Conservation (phyloP, 768 basidiomycete species). For the Collybiopsis confluens region DNA sequence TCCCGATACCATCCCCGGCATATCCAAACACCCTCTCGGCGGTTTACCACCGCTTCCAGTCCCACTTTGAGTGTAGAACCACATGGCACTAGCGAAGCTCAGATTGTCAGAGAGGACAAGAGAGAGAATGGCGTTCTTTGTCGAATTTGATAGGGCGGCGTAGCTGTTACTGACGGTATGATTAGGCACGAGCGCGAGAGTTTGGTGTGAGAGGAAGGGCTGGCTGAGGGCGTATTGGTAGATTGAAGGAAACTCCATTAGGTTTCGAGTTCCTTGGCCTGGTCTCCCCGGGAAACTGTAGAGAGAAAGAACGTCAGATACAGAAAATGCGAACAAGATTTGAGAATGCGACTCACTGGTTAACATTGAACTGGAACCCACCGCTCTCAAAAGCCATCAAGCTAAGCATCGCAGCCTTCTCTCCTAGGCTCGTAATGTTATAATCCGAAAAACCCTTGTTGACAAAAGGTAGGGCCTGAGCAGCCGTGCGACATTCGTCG, state of each 20-base stretch:
- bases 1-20: slow-evolving; percentile 15
- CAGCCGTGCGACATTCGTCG: slow-evolving; percentile 17
- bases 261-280: slow-evolving; percentile 20
- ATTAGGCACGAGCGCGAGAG: slow-evolving; percentile 13
- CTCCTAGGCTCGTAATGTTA: slow-evolving; percentile 14
- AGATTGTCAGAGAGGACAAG: slow-evolving; percentile 17
- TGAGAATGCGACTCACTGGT: slow-evolving; percentile 14
- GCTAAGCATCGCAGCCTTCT: slow-evolving; percentile 19
- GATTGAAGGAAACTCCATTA: slow-evolving; percentile 20
- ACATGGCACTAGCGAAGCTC: slow-evolving; percentile 21
- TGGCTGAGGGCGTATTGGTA: slow-evolving; percentile 21
- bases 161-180: slow-evolving; percentile 5
- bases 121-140: slow-evolving; percentile 15
- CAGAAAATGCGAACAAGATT: neutral
- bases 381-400: slow-evolving; percentile 19
- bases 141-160: slow-evolving; percentile 8
- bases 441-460: slow-evolving; percentile 17
- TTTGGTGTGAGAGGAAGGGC: slow-evolving; percentile 12
- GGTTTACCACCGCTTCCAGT: neutral
- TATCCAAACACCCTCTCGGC: slow-evolving; percentile 15
- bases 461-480: slow-evolving; percentile 19
- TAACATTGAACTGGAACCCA: slow-evolving; percentile 18
- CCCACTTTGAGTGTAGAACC: slow-evolving; percentile 18
- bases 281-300: slow-evolving; percentile 12
- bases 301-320: slow-evolving; percentile 1